Percentiles rank a stretch among this genome's conserved stretches.
Evolutionary conservation across 805 yeast genomes (phyloP).

Genomic region (Barnettozyma siamensis): DNA sequence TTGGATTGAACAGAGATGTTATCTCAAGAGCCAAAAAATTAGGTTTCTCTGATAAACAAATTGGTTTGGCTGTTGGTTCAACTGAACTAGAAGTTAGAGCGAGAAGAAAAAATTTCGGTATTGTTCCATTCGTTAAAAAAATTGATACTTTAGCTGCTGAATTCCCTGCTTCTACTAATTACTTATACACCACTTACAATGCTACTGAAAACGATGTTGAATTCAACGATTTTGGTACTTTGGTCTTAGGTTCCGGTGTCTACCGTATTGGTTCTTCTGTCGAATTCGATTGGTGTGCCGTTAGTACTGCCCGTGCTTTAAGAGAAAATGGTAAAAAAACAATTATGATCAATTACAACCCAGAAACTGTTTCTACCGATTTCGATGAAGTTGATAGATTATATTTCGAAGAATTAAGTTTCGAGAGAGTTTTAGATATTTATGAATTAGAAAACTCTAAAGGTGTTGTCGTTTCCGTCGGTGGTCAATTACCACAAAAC

Average conservation of each 20-base stretch:
- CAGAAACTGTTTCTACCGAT: slow-evolving; percentile 97
- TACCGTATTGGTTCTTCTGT: slow-evolving; percentile 98
- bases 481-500: slow-evolving; percentile 98
- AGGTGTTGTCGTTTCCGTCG: slow-evolving; percentile 94
- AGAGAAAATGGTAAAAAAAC: slow-evolving; percentile 85
- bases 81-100: slow-evolving; percentile 79
- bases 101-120: slow-evolving; percentile 71
- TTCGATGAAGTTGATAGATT: slow-evolving; percentile 97
- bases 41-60: slow-evolving; percentile 94
- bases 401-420: slow-evolving; percentile 91
- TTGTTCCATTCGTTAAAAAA: slow-evolving; percentile 90
- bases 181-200: slow-evolving; percentile 92
- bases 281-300: slow-evolving; percentile 99
- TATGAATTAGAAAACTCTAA: slow-evolving; percentile 85
- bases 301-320: slow-evolving; percentile 89
- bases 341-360: slow-evolving; percentile 95
- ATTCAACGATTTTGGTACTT: slow-evolving; percentile 84
- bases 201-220: slow-evolving; percentile 80
- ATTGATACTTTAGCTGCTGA: slow-evolving; percentile 98
- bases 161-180: slow-evolving; percentile 96
- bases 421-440: slow-evolving; percentile 95
- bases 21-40: slow-evolving; percentile 80
- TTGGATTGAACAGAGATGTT: slow-evolving; percentile 59
- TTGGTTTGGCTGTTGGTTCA: slow-evolving; percentile 67
- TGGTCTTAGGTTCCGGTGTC: slow-evolving; percentile 98